Evolutionary conservation across 208 protist species (phyloP).

Genomic region (Trichomonas tenax): DNA sequence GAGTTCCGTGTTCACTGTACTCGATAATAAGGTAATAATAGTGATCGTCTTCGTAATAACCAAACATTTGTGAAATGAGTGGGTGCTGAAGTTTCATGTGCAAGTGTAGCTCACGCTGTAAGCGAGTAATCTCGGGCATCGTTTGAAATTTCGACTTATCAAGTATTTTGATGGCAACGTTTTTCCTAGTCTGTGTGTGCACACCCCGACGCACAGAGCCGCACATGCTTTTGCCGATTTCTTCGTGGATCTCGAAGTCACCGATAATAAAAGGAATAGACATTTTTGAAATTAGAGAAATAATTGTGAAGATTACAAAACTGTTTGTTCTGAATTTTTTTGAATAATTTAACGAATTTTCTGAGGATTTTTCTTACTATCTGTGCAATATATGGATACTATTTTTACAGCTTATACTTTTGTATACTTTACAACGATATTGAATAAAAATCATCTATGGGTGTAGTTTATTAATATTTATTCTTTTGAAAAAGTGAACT

Average conservation of each 20-base stretch:
- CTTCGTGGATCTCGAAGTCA: neutral
- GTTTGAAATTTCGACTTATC: neutral
- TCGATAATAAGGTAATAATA: neutral
- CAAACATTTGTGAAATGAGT: neutral
- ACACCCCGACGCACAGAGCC: neutral
- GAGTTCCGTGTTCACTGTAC: neutral
- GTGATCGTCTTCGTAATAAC: neutral
- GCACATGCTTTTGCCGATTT: neutral
- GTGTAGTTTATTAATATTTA: too few species aligned
- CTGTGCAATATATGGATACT: too few species aligned
- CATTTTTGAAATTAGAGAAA: neutral
- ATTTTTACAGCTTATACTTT: too few species aligned
- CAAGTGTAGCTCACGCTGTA: neutral
- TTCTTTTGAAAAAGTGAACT: too few species aligned
- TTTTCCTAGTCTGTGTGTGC: neutral
- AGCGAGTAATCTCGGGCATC: neutral
- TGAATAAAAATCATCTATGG: too few species aligned
- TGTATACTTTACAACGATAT: too few species aligned
- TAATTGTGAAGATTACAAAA: neutral
- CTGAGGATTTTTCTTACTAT: too few species aligned
- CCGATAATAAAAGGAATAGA: neutral
- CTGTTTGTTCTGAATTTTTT: neutral
- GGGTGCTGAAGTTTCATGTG: neutral
- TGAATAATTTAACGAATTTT: too few species aligned
- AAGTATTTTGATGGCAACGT: neutral